Conservation (phyloP, 2,329 filamentous ascomycete genomes). For the Colletotrichum sp. region DNA sequence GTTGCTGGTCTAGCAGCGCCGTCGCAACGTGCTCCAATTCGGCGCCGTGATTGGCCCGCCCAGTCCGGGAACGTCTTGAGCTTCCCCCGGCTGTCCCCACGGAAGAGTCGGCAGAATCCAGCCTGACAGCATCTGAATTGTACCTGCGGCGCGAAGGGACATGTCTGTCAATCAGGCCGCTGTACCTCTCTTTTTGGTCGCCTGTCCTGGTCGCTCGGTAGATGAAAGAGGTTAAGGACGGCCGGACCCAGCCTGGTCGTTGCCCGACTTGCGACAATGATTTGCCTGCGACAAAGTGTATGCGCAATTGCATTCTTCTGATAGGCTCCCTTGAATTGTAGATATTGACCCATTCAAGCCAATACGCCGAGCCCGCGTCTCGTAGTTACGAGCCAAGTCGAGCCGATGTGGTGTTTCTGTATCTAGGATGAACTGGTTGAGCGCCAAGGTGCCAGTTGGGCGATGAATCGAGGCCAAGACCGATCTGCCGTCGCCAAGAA, state of each 20-base stretch:
- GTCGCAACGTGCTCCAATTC: slow-evolving; percentile 2
- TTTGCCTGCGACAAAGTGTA: not conserved
- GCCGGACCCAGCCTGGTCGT: not conserved
- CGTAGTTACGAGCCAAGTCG: not conserved
- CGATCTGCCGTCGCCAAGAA: not conserved
- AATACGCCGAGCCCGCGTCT: not conserved
- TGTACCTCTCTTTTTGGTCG: not conserved
- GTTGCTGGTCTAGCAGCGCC: not conserved
- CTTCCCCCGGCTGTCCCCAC: not conserved
- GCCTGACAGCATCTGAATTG: not conserved
- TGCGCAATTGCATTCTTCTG: not conserved
- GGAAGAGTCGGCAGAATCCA: not conserved
- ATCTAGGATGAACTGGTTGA: not conserved
- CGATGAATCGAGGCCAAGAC: not conserved
- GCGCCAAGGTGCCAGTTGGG: not conserved
- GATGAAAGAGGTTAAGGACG: not conserved
- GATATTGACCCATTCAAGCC: not conserved
- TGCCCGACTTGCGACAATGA: not conserved
- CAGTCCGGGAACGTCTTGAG: not conserved
- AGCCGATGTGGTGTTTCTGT: not conserved
- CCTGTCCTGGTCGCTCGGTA: not conserved
- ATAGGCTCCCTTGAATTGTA: not conserved
- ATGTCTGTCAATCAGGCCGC: not conserved
- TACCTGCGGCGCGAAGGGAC: not conserved
- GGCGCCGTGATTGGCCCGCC: not conserved